Conservation (phyloP, 1,139 yeast genomes). For the Pneumocystis oryctolagi region DNA sequence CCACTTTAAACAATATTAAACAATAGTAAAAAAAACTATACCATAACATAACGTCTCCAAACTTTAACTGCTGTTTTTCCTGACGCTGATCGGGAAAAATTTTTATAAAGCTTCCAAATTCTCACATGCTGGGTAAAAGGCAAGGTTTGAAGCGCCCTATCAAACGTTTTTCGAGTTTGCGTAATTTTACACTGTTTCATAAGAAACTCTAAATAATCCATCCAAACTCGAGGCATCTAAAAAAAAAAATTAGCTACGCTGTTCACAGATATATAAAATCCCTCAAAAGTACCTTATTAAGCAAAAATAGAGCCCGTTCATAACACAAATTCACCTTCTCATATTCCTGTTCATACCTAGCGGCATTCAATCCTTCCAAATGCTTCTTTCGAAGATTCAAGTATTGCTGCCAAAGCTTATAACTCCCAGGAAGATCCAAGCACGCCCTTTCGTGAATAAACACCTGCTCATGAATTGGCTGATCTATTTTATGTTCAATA, state of each 20-base stretch:
- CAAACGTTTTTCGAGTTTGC: constrained; percentile 35
- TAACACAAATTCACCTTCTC: constrained; percentile 31
- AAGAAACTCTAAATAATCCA: constrained; percentile 37
- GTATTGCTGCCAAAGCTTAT: constrained; percentile 44
- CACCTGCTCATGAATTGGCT: constrained; percentile 26
- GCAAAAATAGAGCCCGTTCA: constrained; percentile 33
- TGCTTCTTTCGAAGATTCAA: constrained; percentile 30
- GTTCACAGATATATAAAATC: not conserved
- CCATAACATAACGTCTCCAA: constrained; percentile 31
- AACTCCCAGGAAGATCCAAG: constrained; percentile 32
- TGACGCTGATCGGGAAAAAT: constrained; percentile 35
- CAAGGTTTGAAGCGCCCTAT: constrained; percentile 37
- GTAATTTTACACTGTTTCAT: constrained; percentile 29
- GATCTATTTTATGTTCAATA: constrained; percentile 27
- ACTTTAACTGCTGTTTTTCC: constrained; percentile 32
- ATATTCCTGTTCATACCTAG: constrained; percentile 25
- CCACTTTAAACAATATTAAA: not conserved
- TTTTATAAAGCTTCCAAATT: constrained; percentile 47
- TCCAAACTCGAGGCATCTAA: constrained; percentile 41
- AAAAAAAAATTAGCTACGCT: not conserved
- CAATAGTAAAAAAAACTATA: not conserved
- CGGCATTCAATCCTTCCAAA: constrained; percentile 23
- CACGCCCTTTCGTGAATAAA: constrained; percentile 45
- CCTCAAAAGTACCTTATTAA: constrained; percentile 21
- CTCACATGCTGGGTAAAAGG: constrained; percentile 40